Percentiles rank a stretch among this genome's conserved stretches.
These are phyloP conservation scores for Phytomonas sp. DNA, from an alignment of 208 protist species.

Conservation along the genomic window DNA sequence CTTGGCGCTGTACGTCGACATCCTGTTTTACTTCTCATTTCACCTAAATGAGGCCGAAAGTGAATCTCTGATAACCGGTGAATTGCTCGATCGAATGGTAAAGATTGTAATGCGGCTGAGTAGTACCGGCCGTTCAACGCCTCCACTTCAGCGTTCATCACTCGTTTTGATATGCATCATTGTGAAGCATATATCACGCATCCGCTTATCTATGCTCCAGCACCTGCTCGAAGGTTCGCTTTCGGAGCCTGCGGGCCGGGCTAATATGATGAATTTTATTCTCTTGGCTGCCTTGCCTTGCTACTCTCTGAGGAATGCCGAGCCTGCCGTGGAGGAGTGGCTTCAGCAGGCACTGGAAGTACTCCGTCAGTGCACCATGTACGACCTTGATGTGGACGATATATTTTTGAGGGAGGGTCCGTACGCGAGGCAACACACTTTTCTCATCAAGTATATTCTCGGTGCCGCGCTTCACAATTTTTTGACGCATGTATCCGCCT, in stretches of 20 bases:
- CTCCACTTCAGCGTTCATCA: not conserved
- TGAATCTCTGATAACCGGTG: not conserved
- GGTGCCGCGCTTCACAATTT: not conserved
- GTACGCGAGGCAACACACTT: not conserved
- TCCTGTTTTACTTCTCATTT: constrained; percentile 1
- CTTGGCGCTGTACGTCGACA: not conserved
- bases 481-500: not conserved
- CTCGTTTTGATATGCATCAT: not conserved
- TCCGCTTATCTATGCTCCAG: not conserved
- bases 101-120: not conserved
- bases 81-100: not conserved
- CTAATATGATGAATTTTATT: not conserved
- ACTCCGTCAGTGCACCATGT: constrained; percentile 19
- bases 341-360: constrained; percentile 20
- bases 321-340: constrained; percentile 4
- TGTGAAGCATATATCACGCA: not conserved
- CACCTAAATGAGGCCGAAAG: not conserved
- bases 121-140: not conserved
- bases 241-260: not conserved
- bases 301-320: not conserved
- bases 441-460: not conserved
- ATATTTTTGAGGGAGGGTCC: not conserved
- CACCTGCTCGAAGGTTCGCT: not conserved
- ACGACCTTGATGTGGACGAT: constrained; percentile 17
- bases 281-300: not conserved